Base-by-base conservation (phyloP, 441 rosid species). In the Metrosideros polymorpha region DNA sequence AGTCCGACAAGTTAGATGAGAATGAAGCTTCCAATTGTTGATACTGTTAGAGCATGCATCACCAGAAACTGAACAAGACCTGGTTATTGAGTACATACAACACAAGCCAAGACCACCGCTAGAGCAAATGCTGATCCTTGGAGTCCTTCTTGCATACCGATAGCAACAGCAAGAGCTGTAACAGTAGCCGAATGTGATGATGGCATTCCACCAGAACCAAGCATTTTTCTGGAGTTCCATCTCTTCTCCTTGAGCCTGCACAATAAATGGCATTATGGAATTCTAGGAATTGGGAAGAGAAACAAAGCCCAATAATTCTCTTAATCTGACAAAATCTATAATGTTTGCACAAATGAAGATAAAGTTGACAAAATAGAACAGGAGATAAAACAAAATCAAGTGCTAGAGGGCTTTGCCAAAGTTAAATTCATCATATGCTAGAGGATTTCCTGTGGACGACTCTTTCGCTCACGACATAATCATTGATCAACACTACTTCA, bases 201-300 rank as follows among this genome's bases (percentile, higher is more conserved):
- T 17, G 88, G 88, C 88, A 87, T 87, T 76, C 88, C 88, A 76
- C 88, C 88, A 12, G 88, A 87, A 75, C 88, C 88, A 45, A 87
- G 86, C 88, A 87, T 87, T 56, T 87, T 87, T 43, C 86, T 75
- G 49, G 88, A 87, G 83, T 87, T 83, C 88, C 88, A 87, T 87
- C 88, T 84, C 86, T 77, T 75, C 3, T 87, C 88, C 55, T 87
- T 87, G 35, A 83, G 77, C 88, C 88, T 87, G 84, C 53, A 86
- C 29, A 83, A 39, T 75, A 29, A 83, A 39, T 8, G 43, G 35
- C 15, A 27, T 19, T 24, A 19, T 66, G 25, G 15, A 10, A 66
- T 71, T 19, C 42, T 2, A 83, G 10, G 61, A 42, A 24, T 27
- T 9, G 12, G 49, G 27, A 55, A 79, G 82, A 29, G 32, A 35